These are phyloP conservation scores for Psidium guajava DNA, from an alignment of 345 rosid genomes.

Conservation along the genomic window DNA sequence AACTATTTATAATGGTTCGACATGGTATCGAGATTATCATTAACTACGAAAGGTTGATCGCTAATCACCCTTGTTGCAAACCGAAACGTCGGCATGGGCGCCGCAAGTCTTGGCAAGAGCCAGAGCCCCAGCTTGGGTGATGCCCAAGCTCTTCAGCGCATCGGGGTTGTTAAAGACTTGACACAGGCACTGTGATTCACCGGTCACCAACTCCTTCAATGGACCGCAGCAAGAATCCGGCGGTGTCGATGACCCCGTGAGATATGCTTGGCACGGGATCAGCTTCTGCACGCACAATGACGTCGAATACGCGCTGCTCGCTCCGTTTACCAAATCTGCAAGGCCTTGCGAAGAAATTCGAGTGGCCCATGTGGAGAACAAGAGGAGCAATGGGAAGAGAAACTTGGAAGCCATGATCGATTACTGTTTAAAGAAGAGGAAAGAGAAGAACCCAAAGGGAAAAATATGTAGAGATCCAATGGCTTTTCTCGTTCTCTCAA, in stretches of 20 bases:
- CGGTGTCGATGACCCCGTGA: constrained; percentile 8
- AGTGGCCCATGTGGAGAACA: neutral
- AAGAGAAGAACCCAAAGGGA: neutral
- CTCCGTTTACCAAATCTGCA: neutral
- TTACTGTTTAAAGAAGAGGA: neutral
- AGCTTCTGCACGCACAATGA: constrained; percentile 25
- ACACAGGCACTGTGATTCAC: constrained; percentile 35
- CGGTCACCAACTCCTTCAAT: constrained; percentile 16
- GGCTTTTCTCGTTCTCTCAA: neutral
- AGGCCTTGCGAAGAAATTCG: neutral
- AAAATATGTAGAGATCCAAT: neutral
- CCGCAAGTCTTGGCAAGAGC: constrained; percentile 43
- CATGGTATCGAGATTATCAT: neutral
- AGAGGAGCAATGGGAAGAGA: neutral
- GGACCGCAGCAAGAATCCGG: constrained; percentile 45
- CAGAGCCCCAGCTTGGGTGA: constrained; percentile 33
- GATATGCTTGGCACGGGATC: constrained; percentile 24
- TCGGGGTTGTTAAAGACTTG: constrained; percentile 11
- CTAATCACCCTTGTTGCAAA: constrained; percentile 21
- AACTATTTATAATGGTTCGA: neutral
- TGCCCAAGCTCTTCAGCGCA: constrained; percentile 14
- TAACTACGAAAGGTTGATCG: neutral
- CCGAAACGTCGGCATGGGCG: constrained; percentile 19
- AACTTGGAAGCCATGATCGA: neutral
- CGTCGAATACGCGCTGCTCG: neutral